Conservation (phyloP, 2,329 filamentous ascomycete species). For the Cyphellophora attinorum region DNA sequence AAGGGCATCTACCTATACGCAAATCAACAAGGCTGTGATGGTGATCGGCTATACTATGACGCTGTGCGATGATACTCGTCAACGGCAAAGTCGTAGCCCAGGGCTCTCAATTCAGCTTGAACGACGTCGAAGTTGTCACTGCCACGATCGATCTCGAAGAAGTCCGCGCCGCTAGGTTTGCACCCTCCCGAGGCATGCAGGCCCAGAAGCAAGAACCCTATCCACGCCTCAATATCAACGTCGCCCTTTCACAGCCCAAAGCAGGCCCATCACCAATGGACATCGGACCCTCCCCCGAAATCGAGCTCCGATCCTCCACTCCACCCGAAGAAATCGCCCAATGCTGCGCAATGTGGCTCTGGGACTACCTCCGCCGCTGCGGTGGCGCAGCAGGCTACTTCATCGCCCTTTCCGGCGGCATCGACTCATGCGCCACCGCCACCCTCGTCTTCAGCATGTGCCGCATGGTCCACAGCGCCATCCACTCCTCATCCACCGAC, state of each 20-base stretch:
- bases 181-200: conserved; percentile 24
- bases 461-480: conserved; percentile 44
- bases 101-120: conserved; percentile 19
- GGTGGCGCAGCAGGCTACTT: conserved; percentile 27
- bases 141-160: conserved; percentile 64
- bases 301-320: conserved; percentile 44
- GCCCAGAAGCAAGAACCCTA: conserved; percentile 35
- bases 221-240: conserved; percentile 28
- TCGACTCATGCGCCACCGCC: conserved; percentile 27
- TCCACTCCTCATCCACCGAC: conserved; percentile 37
- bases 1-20: conserved; percentile 48
- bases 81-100: conserved; percentile 21
- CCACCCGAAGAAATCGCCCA: conserved; percentile 61
- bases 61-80: conserved; percentile 17
- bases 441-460: conserved; percentile 37
- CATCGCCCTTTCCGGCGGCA: conserved; percentile 29
- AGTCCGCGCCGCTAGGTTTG: conserved; percentile 49
- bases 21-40: conserved; percentile 52
- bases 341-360: conserved; percentile 54
- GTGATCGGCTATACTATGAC: conserved; percentile 31
- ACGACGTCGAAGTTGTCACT: conserved; percentile 55
- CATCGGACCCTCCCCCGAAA: conserved; percentile 32
- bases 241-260: conserved; percentile 24
- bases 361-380: conserved; percentile 30
- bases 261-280: conserved; percentile 33